Conservation (phyloP, 768 basidiomycete genomes). For the Hygrocybe coccinea region DNA sequence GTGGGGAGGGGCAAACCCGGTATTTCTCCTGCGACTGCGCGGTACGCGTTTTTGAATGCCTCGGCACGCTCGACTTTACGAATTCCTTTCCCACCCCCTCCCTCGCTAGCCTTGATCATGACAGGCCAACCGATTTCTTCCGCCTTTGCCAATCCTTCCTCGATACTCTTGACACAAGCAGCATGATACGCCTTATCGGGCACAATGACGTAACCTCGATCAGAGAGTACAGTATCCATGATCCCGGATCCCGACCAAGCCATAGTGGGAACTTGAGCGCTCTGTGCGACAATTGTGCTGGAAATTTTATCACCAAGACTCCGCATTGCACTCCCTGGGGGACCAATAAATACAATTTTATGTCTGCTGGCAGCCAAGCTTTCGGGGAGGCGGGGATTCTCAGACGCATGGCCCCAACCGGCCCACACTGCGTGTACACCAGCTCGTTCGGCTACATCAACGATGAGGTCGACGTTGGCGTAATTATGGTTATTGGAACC, state of each 20-base stretch:
- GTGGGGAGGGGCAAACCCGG: conserved; percentile 58
- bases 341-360: conserved; percentile 99
- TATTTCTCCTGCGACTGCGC: conserved; percentile 92
- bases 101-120: conserved; percentile 99
- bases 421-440: conserved; percentile 99
- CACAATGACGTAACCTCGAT: conserved; percentile 90
- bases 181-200: conserved; percentile 81
- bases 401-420: conserved; percentile 99
- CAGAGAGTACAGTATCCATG: conserved; percentile 75
- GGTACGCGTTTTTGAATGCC: conserved; percentile 89
- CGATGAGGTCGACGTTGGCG: conserved; percentile 98
- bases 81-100: conserved; percentile 98
- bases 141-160: conserved; percentile 79
- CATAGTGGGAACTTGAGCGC: conserved; percentile 96
- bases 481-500: conserved; percentile 99
- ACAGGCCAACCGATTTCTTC: conserved; percentile 92
- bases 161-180: conserved; percentile 85
- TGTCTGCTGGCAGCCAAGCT: conserved; percentile 85
- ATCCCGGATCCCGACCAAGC: conserved; percentile 97
- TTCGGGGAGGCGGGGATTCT: conserved; percentile 95
- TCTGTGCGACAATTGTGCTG: conserved; percentile 97
- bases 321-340: conserved; percentile 97
- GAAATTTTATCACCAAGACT: conserved; percentile 99
- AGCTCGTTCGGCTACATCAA: conserved; percentile 94
- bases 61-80: conserved; percentile 85